phyloP scores from a whole-genome alignment of 768 basidiomycete genomes.

The Nevesoporus exiguus region DNA sequence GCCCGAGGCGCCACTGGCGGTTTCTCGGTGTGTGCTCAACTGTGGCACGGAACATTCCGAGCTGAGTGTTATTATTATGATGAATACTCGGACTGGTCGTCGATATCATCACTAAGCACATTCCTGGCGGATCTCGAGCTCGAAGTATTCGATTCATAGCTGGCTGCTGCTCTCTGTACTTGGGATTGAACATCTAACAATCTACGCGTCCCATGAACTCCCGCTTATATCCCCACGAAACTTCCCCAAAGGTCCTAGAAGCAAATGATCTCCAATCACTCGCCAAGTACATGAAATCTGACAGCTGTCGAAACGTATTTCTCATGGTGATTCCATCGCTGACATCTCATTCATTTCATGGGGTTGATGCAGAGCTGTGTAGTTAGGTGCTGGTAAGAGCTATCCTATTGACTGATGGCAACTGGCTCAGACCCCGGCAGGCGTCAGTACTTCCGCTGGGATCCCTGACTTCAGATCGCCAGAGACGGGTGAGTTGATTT shows the following conservation, averaged over 20 bases:
- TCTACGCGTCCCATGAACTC: constrained; percentile 12
- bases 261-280: constrained; percentile 42
- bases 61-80: neutral
- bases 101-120: neutral
- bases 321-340: constrained; percentile 54
- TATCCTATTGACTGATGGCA: neutral
- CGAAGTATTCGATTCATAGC: neutral
- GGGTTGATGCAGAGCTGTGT: neutral
- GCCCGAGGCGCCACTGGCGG: no score
- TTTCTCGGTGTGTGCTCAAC: no score
- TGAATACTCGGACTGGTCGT: neutral
- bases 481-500: constrained; percentile 57
- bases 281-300: constrained; percentile 67
- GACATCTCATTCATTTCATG: neutral
- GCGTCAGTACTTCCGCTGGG: constrained; percentile 75
- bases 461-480: constrained; percentile 91
- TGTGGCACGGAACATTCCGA: neutral
- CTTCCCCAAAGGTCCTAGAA: constrained; percentile 25
- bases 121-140: neutral
- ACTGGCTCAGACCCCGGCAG: constrained; percentile 32
- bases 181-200: neutral
- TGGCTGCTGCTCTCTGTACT: neutral
- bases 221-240: constrained; percentile 2
- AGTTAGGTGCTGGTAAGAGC: constrained; percentile 67
- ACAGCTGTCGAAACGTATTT: constrained; percentile 62